Conservation (phyloP, 495 filamentous ascomycete species). For the Penicillium canescens region DNA sequence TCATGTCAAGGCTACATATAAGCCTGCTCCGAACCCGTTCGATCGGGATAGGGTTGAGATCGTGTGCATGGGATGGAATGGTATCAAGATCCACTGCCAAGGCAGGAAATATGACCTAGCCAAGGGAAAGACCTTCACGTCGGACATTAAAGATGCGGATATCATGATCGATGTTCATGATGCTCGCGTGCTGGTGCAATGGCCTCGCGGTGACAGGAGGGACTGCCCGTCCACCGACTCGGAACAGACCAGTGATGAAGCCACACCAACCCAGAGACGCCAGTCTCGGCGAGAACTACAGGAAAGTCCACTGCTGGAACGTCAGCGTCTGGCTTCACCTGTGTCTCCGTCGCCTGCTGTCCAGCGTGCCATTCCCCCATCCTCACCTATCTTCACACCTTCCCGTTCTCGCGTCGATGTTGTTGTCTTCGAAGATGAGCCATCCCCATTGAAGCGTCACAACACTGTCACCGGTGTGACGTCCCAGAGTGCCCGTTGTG, state of each 20-base stretch:
- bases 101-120: conserved; percentile 81
- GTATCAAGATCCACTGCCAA: conserved; percentile 88
- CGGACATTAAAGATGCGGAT: conserved; percentile 83
- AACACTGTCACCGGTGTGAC: conserved; percentile 23
- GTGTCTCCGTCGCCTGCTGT: conserved; percentile 71
- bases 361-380: conserved; percentile 42
- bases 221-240: conserved; percentile 61
- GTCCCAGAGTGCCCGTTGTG: conserved; percentile 27
- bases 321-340: conserved; percentile 63
- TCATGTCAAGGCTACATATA: conserved; percentile 86
- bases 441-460: conserved; percentile 39
- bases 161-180: conserved; percentile 97
- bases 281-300: conserved; percentile 32
- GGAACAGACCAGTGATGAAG: conserved; percentile 69
- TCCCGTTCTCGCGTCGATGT: conserved; percentile 48
- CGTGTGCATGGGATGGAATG: conserved; percentile 93
- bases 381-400: conserved; percentile 41
- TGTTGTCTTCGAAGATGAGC: conserved; percentile 65
- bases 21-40: conserved; percentile 61
- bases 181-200: conserved; percentile 81
- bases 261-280: conserved; percentile 37
- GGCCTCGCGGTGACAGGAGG: conserved; percentile 69
- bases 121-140: conserved; percentile 88
- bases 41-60: conserved; percentile 76
- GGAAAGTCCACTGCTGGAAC: conserved; percentile 67